These are phyloP conservation scores for Aspergillus bertholletiae DNA, from an alignment of 495 filamentous ascomycete species.

Conservation along the genomic window DNA sequence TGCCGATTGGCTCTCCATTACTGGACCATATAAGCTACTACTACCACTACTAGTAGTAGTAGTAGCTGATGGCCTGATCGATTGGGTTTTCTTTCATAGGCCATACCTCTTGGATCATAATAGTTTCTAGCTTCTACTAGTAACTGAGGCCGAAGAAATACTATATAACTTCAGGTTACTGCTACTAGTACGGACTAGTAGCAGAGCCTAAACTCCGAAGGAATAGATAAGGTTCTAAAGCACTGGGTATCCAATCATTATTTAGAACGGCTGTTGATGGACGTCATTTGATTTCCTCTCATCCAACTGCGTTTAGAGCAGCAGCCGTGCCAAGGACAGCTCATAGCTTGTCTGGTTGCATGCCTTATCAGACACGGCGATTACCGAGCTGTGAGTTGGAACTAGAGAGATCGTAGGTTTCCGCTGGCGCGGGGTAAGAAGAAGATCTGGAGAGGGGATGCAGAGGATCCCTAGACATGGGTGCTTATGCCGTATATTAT, in stretches of 20 bases:
- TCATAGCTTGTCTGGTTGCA: neutral
- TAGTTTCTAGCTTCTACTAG: too few species aligned
- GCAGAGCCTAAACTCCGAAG: neutral
- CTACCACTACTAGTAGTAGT: too few species aligned
- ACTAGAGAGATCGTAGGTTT: constrained; percentile 4
- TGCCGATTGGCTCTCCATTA: too few species aligned
- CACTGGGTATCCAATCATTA: neutral
- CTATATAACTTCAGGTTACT: too few species aligned
- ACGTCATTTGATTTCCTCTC: too few species aligned
- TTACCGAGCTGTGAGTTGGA: neutral
- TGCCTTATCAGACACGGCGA: constrained; percentile 4
- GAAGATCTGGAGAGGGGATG: constrained; percentile 3
- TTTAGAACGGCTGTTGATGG: neutral
- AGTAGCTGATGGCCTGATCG: too few species aligned
- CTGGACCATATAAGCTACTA: too few species aligned
- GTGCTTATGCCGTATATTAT: neutral
- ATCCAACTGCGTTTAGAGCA: neutral
- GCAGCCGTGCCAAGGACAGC: neutral
- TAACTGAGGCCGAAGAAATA: too few species aligned
- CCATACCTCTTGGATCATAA: too few species aligned
- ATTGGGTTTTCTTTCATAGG: too few species aligned
- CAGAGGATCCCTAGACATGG: neutral
- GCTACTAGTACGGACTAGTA: neutral
- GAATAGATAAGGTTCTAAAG: neutral
- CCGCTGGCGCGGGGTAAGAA: constrained; percentile 5